These are phyloP conservation scores for Ulota crispa DNA, from an alignment of 225 moss, liverwort and hornwort genomes.

Conservation along the genomic window DNA sequence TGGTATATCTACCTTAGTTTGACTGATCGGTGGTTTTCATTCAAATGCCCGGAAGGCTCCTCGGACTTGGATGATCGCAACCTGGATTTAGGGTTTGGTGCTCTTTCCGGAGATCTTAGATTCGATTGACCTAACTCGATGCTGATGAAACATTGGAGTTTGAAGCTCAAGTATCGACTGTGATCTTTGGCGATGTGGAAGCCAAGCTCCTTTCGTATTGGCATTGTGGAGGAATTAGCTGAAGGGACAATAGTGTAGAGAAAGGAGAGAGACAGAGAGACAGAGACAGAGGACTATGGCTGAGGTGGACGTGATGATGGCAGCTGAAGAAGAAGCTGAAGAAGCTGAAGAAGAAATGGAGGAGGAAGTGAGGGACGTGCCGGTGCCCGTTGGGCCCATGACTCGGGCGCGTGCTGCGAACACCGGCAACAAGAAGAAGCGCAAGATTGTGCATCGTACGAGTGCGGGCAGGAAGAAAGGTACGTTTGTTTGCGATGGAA, in stretches of 20 bases:
- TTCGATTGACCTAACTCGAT: no score
- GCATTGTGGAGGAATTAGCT: neutral
- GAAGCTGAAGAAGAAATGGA: conserved; percentile 21
- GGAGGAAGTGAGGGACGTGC: conserved; percentile 11
- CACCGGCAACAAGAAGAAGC: conserved; percentile 23
- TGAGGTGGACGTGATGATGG: conserved; percentile 8
- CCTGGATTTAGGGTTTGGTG: conserved; percentile 11
- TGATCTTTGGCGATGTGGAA: neutral
- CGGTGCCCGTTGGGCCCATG: conserved; percentile 10
- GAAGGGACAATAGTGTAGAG: neutral
- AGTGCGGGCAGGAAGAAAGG: conserved; percentile 40
- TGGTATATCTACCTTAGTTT: no score
- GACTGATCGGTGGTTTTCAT: no score
- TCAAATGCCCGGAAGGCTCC: no score
- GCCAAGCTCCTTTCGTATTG: neutral
- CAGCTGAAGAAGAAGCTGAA: conserved; percentile 22
- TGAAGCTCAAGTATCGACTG: neutral
- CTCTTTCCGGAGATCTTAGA: neutral
- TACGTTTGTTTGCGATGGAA: neutral
- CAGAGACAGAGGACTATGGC: no score
- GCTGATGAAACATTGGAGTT: neutral
- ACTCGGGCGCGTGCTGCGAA: conserved; percentile 21
- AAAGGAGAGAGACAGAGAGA: no score
- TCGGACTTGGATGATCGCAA: neutral
- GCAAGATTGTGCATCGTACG: conserved; percentile 52